Evolutionary conservation across 108 stramenopile species (phyloP).

Genomic region (Discostella pseudostelligera): DNA sequence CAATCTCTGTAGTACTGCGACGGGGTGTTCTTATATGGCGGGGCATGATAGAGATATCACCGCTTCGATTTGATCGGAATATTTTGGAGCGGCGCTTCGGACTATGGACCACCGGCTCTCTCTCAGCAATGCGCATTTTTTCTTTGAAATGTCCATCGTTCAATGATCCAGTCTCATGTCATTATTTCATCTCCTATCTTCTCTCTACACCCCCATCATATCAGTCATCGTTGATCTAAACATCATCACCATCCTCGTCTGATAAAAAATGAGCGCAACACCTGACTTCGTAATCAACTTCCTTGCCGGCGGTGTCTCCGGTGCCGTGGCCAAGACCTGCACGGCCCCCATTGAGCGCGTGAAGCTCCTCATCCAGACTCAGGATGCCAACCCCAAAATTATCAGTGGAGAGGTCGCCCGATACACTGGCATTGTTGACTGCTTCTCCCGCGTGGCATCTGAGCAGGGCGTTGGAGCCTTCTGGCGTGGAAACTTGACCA

Average conservation of each 20-base stretch:
- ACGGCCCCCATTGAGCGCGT: conserved; percentile 99
- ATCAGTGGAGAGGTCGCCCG: conserved; percentile 92
- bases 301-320: conserved; percentile 92
- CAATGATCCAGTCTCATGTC: no score
- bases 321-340: conserved; percentile 94
- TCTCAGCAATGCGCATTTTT: no score
- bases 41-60: no score
- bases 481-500: conserved; percentile 99
- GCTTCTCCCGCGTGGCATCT: conserved; percentile 91
- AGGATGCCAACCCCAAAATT: conserved; percentile 97
- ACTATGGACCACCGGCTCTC: no score
- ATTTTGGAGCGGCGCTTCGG: no score
- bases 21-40: no score
- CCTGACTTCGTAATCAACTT: conserved; percentile 86
- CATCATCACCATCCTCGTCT: neutral
- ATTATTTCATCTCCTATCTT: neutral
- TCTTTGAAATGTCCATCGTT: no score
- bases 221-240: conserved; percentile 7
- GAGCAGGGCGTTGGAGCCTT: conserved; percentile 93
- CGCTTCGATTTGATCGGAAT: no score
- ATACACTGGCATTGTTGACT: conserved; percentile 95
- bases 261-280: conserved; percentile 22
- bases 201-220: neutral
- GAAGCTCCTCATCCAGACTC: conserved; percentile 98
- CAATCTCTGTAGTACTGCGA: no score